phyloP scores from a whole-genome alignment of 169 alveolate species.

The Plasmodium malariae region DNA sequence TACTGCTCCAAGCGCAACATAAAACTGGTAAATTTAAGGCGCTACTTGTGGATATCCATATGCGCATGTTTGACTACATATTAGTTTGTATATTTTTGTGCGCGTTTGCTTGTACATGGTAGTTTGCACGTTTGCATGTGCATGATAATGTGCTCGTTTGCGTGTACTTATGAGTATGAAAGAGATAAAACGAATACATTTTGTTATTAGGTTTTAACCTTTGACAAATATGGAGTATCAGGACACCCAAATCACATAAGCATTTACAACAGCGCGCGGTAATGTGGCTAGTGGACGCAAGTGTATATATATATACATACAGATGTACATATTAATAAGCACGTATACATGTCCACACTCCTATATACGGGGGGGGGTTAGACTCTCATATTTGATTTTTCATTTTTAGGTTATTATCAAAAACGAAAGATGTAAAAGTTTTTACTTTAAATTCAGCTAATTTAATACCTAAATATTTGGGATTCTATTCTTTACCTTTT shows the following conservation, averaged over 20 bases:
- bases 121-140: no score
- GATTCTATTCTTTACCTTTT: conserved; percentile 40
- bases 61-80: no score
- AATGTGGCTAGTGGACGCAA: neutral
- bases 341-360: no score
- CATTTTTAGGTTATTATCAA: conserved; percentile 24
- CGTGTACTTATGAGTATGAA: no score
- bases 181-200: no score
- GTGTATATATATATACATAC: no score
- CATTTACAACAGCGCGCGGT: conserved; percentile 68
- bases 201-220: conserved; percentile 77
- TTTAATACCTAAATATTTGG: conserved; percentile 42
- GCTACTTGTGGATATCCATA: neutral
- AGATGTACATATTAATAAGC: no score
- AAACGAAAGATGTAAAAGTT: conserved; percentile 19
- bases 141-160: no score
- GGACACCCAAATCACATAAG: conserved; percentile 85
- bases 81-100: no score
- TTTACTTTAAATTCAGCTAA: conserved; percentile 30
- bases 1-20: conserved; percentile 30
- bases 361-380: no score
- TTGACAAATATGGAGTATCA: conserved; percentile 83
- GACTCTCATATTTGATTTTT: no score
- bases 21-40: conserved; percentile 7
- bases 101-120: no score